These are phyloP conservation scores for Cryptosporidium andersoni DNA, from an alignment of 169 alveolate genomes.

Conservation along the genomic window DNA sequence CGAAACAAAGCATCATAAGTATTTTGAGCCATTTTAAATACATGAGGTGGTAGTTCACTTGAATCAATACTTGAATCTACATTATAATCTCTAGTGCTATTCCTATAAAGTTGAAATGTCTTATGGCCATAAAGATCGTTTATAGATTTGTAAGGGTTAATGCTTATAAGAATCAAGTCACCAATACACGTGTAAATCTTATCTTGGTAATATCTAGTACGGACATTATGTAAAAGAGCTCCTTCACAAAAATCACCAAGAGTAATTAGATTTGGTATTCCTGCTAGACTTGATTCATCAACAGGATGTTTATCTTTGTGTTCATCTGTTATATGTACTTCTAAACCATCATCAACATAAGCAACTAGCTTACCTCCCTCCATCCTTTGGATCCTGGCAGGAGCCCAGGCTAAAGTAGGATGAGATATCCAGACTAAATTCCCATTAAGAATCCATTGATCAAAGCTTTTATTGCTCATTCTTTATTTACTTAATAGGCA, in stretches of 20 bases:
- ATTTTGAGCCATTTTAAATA: conserved; percentile 85
- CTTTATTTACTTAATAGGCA: too few species aligned
- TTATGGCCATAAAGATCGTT: conserved; percentile 41
- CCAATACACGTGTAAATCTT: conserved; percentile 87
- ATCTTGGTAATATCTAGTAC: conserved; percentile 78
- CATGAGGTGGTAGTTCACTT: conserved; percentile 85
- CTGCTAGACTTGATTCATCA: conserved; percentile 71
- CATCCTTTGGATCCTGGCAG: conserved; percentile 22
- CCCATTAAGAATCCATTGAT: not conserved
- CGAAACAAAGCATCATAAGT: conserved; percentile 81
- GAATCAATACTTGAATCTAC: not conserved
- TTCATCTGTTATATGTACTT: conserved; percentile 20
- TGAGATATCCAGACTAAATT: conserved; percentile 53
- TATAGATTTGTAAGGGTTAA: conserved; percentile 83
- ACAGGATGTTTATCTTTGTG: conserved; percentile 56
- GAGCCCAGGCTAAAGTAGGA: conserved; percentile 69
- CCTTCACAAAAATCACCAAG: conserved; percentile 87
- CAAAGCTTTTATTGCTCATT: too few species aligned
- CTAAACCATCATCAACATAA: conserved; percentile 64
- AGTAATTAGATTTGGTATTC: conserved; percentile 81
- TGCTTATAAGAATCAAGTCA: conserved; percentile 83
- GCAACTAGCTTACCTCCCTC: conserved; percentile 31
- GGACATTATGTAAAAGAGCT: conserved; percentile 82
- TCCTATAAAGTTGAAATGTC: conserved; percentile 21
- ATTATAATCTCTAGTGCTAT: conserved; percentile 1